phyloP scores from a whole-genome alignment of 805 yeast genomes.

The Priceomyces haplophilus region DNA sequence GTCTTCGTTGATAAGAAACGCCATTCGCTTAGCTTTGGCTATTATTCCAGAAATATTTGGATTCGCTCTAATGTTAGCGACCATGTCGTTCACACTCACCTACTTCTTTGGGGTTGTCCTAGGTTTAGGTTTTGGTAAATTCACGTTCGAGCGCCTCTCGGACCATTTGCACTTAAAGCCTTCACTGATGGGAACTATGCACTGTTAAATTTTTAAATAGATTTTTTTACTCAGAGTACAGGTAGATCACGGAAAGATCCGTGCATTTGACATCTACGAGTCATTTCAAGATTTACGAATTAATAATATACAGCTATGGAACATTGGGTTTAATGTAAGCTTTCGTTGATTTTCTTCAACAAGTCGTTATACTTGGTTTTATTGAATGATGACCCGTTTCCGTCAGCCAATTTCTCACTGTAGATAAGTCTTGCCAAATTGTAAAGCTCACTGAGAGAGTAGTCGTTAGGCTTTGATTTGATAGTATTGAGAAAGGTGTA shows the following conservation, averaged over 20 bases:
- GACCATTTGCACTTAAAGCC: conserved; percentile 27
- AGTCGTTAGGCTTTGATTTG: conserved; percentile 30
- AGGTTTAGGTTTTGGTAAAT: conserved; percentile 70
- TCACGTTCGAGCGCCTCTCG: conserved; percentile 60
- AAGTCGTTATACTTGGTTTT: conserved; percentile 38
- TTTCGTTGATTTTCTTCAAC: conserved; percentile 22
- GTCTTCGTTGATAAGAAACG: conserved; percentile 43
- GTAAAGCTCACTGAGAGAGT: conserved; percentile 43
- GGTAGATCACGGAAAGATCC: no score
- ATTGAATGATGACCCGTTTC: conserved; percentile 36
- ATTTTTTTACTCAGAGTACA: no score
- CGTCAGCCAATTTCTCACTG: conserved; percentile 41
- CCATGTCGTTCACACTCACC: conserved; percentile 64
- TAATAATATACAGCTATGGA: neutral
- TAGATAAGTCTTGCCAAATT: conserved; percentile 54
- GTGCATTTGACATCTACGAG: neutral
- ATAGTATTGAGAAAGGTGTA: conserved; percentile 43
- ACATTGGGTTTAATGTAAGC: neutral
- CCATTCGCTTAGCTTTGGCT: conserved; percentile 52
- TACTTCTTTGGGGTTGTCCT: conserved; percentile 72
- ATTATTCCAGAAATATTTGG: conserved; percentile 65
- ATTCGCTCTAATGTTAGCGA: conserved; percentile 73
- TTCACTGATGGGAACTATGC: conserved; percentile 5
- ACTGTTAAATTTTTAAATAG: no score
- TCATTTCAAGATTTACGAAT: neutral